A percentile compares a stretch with the other conserved stretches of the same genome.
These are phyloP conservation scores for Aspergillus sp. DNA, from an alignment of 2,329 filamentous ascomycete species.

Conservation along the genomic window DNA sequence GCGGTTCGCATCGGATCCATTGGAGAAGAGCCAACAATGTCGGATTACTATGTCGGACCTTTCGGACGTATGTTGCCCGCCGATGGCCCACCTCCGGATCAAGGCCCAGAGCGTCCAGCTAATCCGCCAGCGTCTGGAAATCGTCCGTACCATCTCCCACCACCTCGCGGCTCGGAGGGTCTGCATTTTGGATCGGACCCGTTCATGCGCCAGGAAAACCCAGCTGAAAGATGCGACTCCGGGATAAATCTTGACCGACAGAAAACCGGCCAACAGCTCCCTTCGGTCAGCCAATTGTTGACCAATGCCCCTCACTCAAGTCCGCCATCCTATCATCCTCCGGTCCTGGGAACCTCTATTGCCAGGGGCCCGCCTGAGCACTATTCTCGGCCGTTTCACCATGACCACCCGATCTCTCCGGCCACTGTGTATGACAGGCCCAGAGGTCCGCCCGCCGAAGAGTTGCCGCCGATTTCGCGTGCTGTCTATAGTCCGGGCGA, in stretches of 20 bases:
- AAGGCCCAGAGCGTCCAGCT: conserved; percentile 18
- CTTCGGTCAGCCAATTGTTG: conserved; percentile 32
- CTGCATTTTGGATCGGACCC: conserved; percentile 29
- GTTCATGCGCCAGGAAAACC: conserved; percentile 18
- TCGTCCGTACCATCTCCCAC: conserved; percentile 32
- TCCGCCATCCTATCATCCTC: conserved; percentile 18
- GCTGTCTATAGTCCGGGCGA: not conserved
- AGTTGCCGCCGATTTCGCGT: conserved; percentile 18
- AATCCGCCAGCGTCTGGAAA: conserved; percentile 23
- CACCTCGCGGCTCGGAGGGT: conserved; percentile 23
- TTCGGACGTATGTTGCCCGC: conserved; percentile 32
- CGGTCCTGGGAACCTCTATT: conserved; percentile 12
- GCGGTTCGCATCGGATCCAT: conserved; percentile 4
- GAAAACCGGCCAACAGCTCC: conserved; percentile 20
- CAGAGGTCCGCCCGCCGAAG: conserved; percentile 7
- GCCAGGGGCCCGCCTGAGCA: conserved; percentile 10
- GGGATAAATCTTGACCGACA: conserved; percentile 8
- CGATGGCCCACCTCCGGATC: conserved; percentile 17
- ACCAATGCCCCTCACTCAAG: conserved; percentile 22
- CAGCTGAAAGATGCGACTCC: conserved; percentile 15
- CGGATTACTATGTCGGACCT: conserved; percentile 29
- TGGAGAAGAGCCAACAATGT: conserved; percentile 23
- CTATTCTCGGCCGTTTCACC: conserved; percentile 12
- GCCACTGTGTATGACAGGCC: not conserved
- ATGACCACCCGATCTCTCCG: conserved; percentile 7